Percentiles rank a stretch among this genome's conserved stretches.
These are phyloP conservation scores for Pleochaeta shiraiana DNA, from an alignment of 2,329 filamentous ascomycete species.

Conservation along the genomic window DNA sequence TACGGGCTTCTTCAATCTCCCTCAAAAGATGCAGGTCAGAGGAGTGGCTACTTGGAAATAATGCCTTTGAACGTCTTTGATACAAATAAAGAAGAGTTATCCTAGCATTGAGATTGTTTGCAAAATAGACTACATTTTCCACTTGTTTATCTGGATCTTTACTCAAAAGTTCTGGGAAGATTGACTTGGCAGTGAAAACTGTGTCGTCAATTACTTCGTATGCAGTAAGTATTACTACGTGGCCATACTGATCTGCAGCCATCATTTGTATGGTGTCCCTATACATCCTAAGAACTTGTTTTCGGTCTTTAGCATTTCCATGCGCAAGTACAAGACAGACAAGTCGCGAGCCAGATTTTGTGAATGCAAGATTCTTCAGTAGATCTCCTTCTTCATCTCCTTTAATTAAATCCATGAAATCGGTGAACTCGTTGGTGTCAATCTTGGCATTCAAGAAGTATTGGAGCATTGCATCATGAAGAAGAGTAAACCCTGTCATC, in stretches of 20 bases:
- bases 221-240: constrained; percentile 62
- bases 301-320: constrained; percentile 79
- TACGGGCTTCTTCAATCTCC: constrained; percentile 59
- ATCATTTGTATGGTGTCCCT: constrained; percentile 76
- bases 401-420: constrained; percentile 79
- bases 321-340: constrained; percentile 66
- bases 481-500: constrained; percentile 88
- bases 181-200: constrained; percentile 62
- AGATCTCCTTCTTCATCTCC: constrained; percentile 80
- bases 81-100: constrained; percentile 64
- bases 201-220: constrained; percentile 93
- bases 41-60: constrained; percentile 39
- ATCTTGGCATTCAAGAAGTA: constrained; percentile 67
- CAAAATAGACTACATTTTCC: constrained; percentile 40
- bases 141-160: constrained; percentile 40
- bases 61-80: constrained; percentile 37
- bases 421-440: constrained; percentile 60
- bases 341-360: constrained; percentile 64
- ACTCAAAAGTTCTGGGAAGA: constrained; percentile 70
- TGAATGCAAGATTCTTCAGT: constrained; percentile 91
- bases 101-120: constrained; percentile 42
- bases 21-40: constrained; percentile 48
- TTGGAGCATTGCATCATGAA: constrained; percentile 96
- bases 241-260: constrained; percentile 58
- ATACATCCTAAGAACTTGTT: constrained; percentile 69